Base-by-base conservation (phyloP, 1,284 basidiomycete genomes). In the Puccinia polysora region DNA sequence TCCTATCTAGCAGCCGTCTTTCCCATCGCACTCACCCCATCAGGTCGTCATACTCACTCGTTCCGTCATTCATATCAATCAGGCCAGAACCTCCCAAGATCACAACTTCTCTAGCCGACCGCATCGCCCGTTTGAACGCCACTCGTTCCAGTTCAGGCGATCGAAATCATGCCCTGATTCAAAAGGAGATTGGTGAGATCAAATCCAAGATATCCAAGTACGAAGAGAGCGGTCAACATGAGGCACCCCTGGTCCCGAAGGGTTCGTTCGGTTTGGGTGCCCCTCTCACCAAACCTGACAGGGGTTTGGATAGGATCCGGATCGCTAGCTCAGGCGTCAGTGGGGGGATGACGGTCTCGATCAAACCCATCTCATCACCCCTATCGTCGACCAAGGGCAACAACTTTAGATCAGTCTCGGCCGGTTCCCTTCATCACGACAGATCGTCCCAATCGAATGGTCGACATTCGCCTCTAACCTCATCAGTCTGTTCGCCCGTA, bases 161-260 rank as follows among this genome's bases (percentile, higher is more conserved):
- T 23, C 50, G 36, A 45, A 55, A 40, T 40, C 52, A 47, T n/a
- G 20, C 55, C 8, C 20, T 20, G n/a, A 32, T 59, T 15, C 52
- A 67, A 12, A 32, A 58, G 15, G 34, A 32, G 56, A 23, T 58
- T 36, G 64, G 64, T 14, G 53, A 68, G 47, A 68, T 68, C 55
- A 68, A 68, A 56, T 56, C 65, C 2, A 68, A 68, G 55, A 68
- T 68, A n/a, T 68, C 65, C 8, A 68, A 68, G 55, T 68, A 68
- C 18, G 65, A 68, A 43, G 65, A 52, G 15, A 49, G 40, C 4
- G 55, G 53, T 43, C 64, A 67, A 40, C 50, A 53, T 36, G 65
- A 68, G 34, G 55, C 40, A 8, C 65, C 65, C 14, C 34, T 68
- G 34, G 36, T 68, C 10, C 65, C 65, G 28, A 68, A 68, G 30